Conservation (phyloP, 2,329 filamentous ascomycete genomes). For the Beauveria medogensis region DNA sequence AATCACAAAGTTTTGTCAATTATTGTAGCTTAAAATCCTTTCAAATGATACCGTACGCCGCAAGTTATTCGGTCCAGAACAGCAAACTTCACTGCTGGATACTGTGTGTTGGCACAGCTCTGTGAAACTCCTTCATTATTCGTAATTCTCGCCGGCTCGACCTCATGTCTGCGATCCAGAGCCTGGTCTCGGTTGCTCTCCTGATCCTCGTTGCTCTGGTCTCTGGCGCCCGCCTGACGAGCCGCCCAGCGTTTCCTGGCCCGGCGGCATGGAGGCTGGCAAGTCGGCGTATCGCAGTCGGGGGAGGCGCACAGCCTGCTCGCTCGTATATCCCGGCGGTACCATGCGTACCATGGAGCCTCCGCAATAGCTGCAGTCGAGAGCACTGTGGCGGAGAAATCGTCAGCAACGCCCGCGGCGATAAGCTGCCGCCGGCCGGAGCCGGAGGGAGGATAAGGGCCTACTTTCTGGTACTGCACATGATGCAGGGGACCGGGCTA, state of each 20-base stretch:
- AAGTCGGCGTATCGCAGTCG: slow-evolving; percentile 7
- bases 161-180: not conserved
- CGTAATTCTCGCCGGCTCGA: not conserved
- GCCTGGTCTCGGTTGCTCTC: not conserved
- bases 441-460: not conserved
- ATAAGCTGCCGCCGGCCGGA: too few relatives aligned
- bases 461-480: slow-evolving; percentile 7
- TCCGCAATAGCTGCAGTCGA: slow-evolving; percentile 5
- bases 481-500: slow-evolving; percentile 7
- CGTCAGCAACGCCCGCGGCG: not conserved
- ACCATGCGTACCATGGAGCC: slow-evolving; percentile 10
- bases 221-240: not conserved
- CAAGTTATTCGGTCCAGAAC: not conserved
- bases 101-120: not conserved
- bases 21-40: too few relatives aligned
- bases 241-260: not conserved
- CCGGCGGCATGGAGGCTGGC: not conserved
- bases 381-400: not conserved
- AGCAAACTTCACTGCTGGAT: not conserved
- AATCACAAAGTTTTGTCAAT: too few relatives aligned
- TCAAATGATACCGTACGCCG: not conserved
- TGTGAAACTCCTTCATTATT: not conserved
- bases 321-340: slow-evolving; percentile 8
- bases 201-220: not conserved
- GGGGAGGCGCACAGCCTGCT: slow-evolving; percentile 4